Conservation (phyloP, 2,329 filamentous ascomycete species). For the Alternaria sp. region DNA sequence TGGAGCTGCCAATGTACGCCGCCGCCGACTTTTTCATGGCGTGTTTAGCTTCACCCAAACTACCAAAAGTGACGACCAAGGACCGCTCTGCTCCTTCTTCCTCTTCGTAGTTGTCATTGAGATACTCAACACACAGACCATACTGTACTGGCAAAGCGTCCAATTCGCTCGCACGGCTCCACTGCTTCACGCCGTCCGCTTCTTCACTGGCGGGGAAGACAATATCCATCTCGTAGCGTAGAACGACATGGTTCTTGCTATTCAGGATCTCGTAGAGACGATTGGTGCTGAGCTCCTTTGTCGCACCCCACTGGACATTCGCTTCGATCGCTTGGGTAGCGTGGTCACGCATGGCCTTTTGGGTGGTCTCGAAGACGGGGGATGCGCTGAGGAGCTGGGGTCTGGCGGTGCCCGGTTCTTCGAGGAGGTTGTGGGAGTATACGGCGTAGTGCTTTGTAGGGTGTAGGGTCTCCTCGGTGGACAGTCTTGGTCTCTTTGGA, state of each 20-base stretch:
- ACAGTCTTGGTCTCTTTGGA: background rate
- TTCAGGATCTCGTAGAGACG: slow-evolving; percentile 6
- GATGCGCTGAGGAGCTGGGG: background rate
- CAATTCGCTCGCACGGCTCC: background rate
- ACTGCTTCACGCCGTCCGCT: background rate
- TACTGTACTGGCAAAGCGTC: background rate
- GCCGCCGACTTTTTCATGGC: slow-evolving; percentile 5
- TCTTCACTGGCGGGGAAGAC: background rate
- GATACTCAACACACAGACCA: background rate
- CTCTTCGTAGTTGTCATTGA: background rate
- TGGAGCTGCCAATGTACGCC: background rate
- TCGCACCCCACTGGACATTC: slow-evolving; percentile 2
- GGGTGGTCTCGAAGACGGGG: background rate
- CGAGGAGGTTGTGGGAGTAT: background rate
- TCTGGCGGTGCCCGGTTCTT: background rate
- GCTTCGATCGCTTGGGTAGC: background rate
- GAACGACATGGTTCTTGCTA: background rate
- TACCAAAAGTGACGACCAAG: slow-evolving; percentile 3
- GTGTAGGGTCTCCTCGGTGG: background rate
- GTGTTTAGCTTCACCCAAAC: background rate
- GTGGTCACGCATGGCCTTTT: slow-evolving; percentile 1
- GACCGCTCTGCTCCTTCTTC: background rate
- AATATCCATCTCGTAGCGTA: slow-evolving; percentile 9
- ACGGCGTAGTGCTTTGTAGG: background rate
- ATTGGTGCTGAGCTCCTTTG: background rate